Evolutionary conservation across 176 grass and related monocot species (phyloP).

Genomic region (Elymus sibiricus): DNA sequence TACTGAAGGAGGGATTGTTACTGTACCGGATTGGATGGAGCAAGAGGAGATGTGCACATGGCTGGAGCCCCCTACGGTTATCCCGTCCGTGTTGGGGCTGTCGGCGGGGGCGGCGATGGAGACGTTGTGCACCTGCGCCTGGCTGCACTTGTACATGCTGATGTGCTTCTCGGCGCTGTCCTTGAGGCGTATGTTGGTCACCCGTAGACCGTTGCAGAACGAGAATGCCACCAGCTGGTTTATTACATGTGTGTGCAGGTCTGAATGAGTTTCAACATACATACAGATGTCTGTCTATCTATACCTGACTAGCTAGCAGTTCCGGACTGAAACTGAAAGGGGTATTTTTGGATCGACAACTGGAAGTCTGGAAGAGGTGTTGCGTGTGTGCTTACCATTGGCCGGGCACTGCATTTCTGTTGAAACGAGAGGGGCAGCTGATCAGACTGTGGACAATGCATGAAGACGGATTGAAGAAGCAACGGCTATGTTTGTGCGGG

Average conservation of each 20-base stretch:
- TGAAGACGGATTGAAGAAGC: background rate
- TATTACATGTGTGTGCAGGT: background rate
- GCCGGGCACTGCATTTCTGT: constrained; percentile 35
- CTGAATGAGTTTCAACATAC: background rate
- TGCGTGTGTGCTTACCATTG: constrained; percentile 52
- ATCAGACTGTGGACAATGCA: constrained; percentile 4
- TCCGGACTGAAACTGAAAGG: background rate
- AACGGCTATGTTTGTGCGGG: background rate
- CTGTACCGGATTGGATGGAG: constrained; percentile 48
- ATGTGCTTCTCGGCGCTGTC: constrained; percentile 61
- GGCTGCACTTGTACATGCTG: constrained; percentile 37
- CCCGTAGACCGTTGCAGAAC: constrained; percentile 30
- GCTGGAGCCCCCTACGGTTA: constrained; percentile 30
- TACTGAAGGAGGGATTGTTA: background rate
- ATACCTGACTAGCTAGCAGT: background rate
- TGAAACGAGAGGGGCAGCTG: background rate
- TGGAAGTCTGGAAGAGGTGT: background rate
- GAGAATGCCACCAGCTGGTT: constrained; percentile 45
- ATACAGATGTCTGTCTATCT: background rate
- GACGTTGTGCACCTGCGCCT: constrained; percentile 22
- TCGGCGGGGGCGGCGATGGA: constrained; percentile 43
- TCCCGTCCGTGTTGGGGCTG: constrained; percentile 82
- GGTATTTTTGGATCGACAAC: background rate
- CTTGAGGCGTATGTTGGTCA: constrained; percentile 44
- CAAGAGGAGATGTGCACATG: constrained; percentile 37